Percentiles rank a stretch among this genome's conserved stretches.
Conservation (phyloP, 768 basidiomycete genomes). For the Agrocybe chaxingu region DNA sequence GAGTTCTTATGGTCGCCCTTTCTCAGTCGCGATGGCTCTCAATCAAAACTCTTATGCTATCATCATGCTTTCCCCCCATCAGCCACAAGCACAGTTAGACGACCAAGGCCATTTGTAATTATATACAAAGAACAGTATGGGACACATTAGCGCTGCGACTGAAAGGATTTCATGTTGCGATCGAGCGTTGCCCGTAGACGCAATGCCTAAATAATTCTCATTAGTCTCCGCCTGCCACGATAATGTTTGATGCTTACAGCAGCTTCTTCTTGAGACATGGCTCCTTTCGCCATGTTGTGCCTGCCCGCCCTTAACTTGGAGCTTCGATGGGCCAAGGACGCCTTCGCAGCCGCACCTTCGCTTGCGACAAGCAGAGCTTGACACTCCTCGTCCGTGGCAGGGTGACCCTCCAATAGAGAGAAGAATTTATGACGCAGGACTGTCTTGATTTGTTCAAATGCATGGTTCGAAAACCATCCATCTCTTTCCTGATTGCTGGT, state of each 20-base stretch:
- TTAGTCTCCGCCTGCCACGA: not conserved
- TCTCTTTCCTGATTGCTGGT: slow-evolving; percentile 59
- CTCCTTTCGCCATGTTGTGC: slow-evolving; percentile 89
- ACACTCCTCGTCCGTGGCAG: slow-evolving; percentile 73
- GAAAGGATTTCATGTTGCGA: slow-evolving; percentile 41
- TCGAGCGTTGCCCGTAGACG: slow-evolving; percentile 67
- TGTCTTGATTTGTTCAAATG: slow-evolving; percentile 80
- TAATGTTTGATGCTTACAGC: slow-evolving; percentile 50
- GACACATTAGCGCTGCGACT: slow-evolving; percentile 21
- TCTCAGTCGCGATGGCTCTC: not conserved
- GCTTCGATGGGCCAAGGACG: slow-evolving; percentile 35
- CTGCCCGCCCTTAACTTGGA: slow-evolving; percentile 65
- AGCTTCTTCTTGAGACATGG: slow-evolving; percentile 77
- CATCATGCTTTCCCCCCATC: not conserved
- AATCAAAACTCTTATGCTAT: not conserved
- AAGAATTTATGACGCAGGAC: slow-evolving; percentile 87
- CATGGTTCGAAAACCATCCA: slow-evolving; percentile 82
- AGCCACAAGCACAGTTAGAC: not conserved
- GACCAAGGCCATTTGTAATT: too few relatives aligned
- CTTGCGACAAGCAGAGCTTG: slow-evolving; percentile 50
- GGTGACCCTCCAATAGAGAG: slow-evolving; percentile 67
- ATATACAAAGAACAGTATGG: not conserved
- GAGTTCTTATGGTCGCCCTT: not conserved
- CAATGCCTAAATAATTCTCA: slow-evolving; percentile 45
- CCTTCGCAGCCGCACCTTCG: slow-evolving; percentile 34